A percentile compares a stretch with the other conserved stretches of the same genome.
These are phyloP conservation scores for Xylariaceae sp. DNA, from an alignment of 2,329 filamentous ascomycete genomes.

Conservation along the genomic window DNA sequence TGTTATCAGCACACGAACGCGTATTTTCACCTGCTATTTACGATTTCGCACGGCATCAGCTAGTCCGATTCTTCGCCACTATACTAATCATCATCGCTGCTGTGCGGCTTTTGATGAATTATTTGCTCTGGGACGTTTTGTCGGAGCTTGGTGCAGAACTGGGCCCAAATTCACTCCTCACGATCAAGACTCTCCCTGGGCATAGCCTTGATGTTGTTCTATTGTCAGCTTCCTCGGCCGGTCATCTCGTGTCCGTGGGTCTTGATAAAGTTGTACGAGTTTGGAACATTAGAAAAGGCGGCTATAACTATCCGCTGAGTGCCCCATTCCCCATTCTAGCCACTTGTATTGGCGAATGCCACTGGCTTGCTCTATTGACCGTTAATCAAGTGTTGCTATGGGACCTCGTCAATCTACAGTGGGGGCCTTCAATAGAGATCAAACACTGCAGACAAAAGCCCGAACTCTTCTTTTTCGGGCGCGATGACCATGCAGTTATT, in stretches of 20 bases:
- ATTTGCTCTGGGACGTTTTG: slow-evolving; percentile 63
- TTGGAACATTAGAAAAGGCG: slow-evolving; percentile 53
- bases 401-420: slow-evolving; percentile 52
- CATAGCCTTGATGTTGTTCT: slow-evolving; percentile 66
- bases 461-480: slow-evolving; percentile 58
- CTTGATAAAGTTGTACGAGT: slow-evolving; percentile 64
- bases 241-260: slow-evolving; percentile 62
- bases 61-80: slow-evolving; percentile 54
- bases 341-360: slow-evolving; percentile 57
- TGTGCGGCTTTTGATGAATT: slow-evolving; percentile 67
- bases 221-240: slow-evolving; percentile 56
- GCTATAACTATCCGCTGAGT: slow-evolving; percentile 36
- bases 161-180: slow-evolving; percentile 48
- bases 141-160: slow-evolving; percentile 40
- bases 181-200: slow-evolving; percentile 54
- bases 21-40: slow-evolving; percentile 54
- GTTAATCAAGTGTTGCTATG: slow-evolving; percentile 56
- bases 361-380: slow-evolving; percentile 62
- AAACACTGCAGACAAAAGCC: slow-evolving; percentile 54
- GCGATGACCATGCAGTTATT: slow-evolving; percentile 32
- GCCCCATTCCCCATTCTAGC: slow-evolving; percentile 56
- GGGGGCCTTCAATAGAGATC: slow-evolving; percentile 50
- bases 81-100: slow-evolving; percentile 58
- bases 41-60: slow-evolving; percentile 60
- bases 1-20: slow-evolving; percentile 44